Base-by-base conservation (phyloP, 352 stramenopile species). In the Aphanomyces cochlioides region DNA sequence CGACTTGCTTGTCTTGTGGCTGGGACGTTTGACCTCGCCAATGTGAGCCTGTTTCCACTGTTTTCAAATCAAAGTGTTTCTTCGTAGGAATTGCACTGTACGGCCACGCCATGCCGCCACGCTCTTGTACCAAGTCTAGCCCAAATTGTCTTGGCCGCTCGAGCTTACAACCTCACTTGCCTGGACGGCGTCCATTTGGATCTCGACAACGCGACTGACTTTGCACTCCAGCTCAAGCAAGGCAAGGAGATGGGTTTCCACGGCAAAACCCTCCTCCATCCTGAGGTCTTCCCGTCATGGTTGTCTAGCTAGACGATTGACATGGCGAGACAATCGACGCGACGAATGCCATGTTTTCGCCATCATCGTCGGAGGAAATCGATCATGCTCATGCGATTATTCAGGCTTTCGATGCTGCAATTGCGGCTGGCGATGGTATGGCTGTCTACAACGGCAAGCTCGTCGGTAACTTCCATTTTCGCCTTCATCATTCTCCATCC, bases 201-300 rank as follows among this genome's bases (percentile, higher is more conserved):
- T 54, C 41, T 81, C 19, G 37, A 65, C 7, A 68, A 80, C 61
- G 56, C 67, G 7, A 71, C 60, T 2, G 75, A 73, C n/a, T 79
- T 81, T 66, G 67, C 66, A n/a, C 15, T 13, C 17, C 73, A 82
- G 60, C 72, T 74, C 17, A 21, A 41, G 50, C 19, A 79, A 73
- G 74, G 74, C 48, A 75, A 75, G 47, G 73, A 79, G 47, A 72
- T 85, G 13, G 78, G 78, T 28, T 85, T 83, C 50, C 75, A 82
- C 45, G 78, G 78, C n/a, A 85, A 85, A 57, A 81, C 77, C n/a
- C 76, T 85, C 7, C 84, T 85, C 47, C 78, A 85, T 59, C 78
- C 77, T 28, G 75, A 75, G 50, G 63, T 28, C 12, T 38, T 37
- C 2, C 43, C 10, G 28, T 28, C 28, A 28, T 28, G 0, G 28